Percentiles rank a stretch among this genome's conserved stretches.
phyloP scores from a whole-genome alignment of 73 alveolate genomes.

The Symbiodinium natans region DNA sequence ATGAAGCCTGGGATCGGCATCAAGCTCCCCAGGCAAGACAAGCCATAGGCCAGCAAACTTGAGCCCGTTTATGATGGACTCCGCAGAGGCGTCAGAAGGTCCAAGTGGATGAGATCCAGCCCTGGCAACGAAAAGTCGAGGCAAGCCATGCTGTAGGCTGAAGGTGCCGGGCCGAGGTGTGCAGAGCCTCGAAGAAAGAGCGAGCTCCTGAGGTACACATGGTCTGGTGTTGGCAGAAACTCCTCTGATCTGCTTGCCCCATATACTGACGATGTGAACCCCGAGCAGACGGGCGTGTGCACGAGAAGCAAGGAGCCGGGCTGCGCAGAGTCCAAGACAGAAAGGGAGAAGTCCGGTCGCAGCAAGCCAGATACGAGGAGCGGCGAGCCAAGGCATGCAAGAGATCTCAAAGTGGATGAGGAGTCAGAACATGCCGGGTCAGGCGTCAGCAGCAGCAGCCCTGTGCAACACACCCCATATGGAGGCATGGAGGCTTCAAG shows the following conservation, averaged over 20 bases:
- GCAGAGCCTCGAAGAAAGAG: background rate
- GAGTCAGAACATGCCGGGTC: background rate
- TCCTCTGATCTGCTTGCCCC: background rate
- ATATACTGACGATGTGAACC: background rate
- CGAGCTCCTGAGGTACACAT: background rate
- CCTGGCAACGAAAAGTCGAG: background rate
- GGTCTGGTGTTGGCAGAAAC: background rate
- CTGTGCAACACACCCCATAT: conserved; percentile 27
- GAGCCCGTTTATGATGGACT: background rate
- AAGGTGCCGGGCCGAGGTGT: background rate
- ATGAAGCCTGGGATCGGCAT: conserved; percentile 10
- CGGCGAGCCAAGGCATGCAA: background rate
- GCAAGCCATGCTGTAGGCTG: background rate
- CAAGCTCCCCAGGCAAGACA: background rate
- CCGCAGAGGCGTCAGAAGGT: background rate
- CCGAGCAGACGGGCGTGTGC: background rate
- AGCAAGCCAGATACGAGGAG: conserved; percentile 30
- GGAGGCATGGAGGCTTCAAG: background rate
- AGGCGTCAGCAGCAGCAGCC: background rate
- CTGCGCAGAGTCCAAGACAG: background rate
- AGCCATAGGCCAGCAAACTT: background rate
- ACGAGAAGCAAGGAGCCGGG: background rate
- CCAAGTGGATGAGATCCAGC: conserved; percentile 1
- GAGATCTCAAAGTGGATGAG: background rate
- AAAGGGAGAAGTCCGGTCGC: background rate